Evolutionary conservation across 768 basidiomycete genomes (phyloP).

Genomic region (Chalciporus piperatus): DNA sequence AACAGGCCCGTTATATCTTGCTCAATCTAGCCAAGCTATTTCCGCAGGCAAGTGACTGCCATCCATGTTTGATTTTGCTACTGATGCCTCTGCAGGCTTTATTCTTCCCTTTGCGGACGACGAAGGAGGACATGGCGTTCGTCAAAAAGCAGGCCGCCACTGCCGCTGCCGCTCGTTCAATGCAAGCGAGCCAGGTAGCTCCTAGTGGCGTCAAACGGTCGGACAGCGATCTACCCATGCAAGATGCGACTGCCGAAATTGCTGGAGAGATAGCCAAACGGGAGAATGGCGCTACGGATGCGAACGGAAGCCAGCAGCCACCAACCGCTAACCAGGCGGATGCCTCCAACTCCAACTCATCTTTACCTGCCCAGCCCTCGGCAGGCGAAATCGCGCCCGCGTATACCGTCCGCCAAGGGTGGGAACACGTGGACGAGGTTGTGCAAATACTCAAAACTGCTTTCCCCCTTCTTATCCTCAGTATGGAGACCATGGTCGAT

Average conservation of each 20-base stretch:
- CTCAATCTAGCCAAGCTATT: slow-evolving; percentile 86
- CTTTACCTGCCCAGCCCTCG: slow-evolving; percentile 16
- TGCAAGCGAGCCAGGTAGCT: slow-evolving; percentile 34
- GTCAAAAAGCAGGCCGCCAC: slow-evolving; percentile 43
- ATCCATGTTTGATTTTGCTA: background rate
- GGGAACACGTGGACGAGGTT: slow-evolving; percentile 92
- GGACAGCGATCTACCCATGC: slow-evolving; percentile 30
- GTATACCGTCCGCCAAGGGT: slow-evolving; percentile 60
- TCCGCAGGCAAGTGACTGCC: slow-evolving; percentile 69
- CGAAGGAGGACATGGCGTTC: slow-evolving; percentile 63
- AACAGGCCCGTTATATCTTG: slow-evolving; percentile 86
- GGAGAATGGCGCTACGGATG: slow-evolving; percentile 17
- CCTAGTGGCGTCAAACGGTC: slow-evolving; percentile 29
- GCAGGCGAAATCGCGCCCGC: slow-evolving; percentile 21
- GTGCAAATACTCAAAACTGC: slow-evolving; percentile 92
- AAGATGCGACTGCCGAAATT: slow-evolving; percentile 28
- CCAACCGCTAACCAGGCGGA: slow-evolving; percentile 16
- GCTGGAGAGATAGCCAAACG: slow-evolving; percentile 26
- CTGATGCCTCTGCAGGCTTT: slow-evolving; percentile 58
- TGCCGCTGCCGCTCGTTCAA: slow-evolving; percentile 32
- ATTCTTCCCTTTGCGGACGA: slow-evolving; percentile 92
- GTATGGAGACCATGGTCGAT: slow-evolving; percentile 96
- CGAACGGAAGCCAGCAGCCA: slow-evolving; percentile 26
- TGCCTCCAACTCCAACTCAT: slow-evolving; percentile 10
- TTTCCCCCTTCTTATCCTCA: slow-evolving; percentile 91